These are phyloP conservation scores for Lanmaoa pseudosensibilis DNA, from an alignment of 768 basidiomycete species.

Conservation along the genomic window DNA sequence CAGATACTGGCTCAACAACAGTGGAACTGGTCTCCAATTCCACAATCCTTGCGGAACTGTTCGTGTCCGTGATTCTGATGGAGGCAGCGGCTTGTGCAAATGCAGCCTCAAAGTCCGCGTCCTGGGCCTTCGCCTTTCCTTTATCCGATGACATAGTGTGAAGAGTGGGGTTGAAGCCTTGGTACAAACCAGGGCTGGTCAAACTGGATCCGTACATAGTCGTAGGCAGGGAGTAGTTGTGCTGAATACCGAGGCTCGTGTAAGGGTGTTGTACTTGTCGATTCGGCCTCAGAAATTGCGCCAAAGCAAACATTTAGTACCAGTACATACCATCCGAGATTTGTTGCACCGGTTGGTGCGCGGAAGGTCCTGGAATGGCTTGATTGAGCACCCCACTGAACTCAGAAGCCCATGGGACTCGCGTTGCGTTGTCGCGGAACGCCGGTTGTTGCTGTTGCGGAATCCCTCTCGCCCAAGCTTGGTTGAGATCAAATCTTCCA, in stretches of 20 bases:
- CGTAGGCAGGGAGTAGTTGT: conserved; percentile 36
- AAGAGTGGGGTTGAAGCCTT: conserved; percentile 27
- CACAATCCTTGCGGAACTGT: conserved; percentile 48
- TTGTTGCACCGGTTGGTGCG: conserved; percentile 34
- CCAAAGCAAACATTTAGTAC: neutral
- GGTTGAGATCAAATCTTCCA: conserved; percentile 41
- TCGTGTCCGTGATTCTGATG: conserved; percentile 40
- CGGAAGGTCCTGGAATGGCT: conserved; percentile 24
- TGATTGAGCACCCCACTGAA: conserved; percentile 40
- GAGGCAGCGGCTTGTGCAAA: conserved; percentile 69
- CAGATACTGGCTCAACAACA: conserved; percentile 42
- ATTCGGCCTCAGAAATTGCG: conserved; percentile 4
- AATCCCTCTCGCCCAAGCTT: conserved; percentile 56
- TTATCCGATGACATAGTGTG: conserved; percentile 36
- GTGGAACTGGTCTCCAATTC: conserved; percentile 49
- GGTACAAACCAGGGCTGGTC: conserved; percentile 36
- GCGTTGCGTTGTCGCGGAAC: conserved; percentile 36
- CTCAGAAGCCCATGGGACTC: conserved; percentile 57
- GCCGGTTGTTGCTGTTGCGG: conserved; percentile 42
- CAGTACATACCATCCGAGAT: conserved; percentile 24
- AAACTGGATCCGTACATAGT: conserved; percentile 36
- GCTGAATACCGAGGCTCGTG: conserved; percentile 36
- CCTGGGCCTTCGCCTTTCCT: conserved; percentile 78
- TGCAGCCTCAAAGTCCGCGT: conserved; percentile 83
- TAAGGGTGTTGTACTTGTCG: conserved; percentile 38